Percentiles rank a stretch among this genome's conserved stretches.
Conservation (phyloP, 805 yeast genomes). For the Yamadazyma sp. region DNA sequence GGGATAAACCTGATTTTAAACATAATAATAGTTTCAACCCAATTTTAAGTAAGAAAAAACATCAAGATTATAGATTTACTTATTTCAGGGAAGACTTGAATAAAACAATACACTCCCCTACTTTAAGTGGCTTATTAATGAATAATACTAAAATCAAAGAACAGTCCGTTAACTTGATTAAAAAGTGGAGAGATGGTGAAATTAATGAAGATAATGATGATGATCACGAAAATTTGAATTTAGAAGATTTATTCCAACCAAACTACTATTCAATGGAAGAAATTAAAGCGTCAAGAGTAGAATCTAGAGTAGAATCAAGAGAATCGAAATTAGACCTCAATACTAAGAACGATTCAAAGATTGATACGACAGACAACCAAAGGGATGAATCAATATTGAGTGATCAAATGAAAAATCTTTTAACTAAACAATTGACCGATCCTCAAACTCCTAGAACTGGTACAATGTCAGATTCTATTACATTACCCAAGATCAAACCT, state of each 20-base stretch:
- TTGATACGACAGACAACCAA: too few relatives aligned
- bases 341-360: too few relatives aligned
- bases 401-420: constrained; percentile 5
- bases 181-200: constrained; percentile 15
- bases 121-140: constrained; percentile 69
- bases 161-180: constrained; percentile 8
- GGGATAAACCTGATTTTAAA: constrained; percentile 29
- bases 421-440: not conserved
- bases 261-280: constrained; percentile 14
- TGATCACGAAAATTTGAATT: constrained; percentile 6
- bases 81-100: constrained; percentile 88
- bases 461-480: constrained; percentile 7
- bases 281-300: not conserved
- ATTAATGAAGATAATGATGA: constrained; percentile 6
- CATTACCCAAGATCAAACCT: constrained; percentile 19
- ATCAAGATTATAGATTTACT: constrained; percentile 63
- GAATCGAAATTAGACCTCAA: not conserved
- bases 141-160: constrained; percentile 8
- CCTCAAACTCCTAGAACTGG: constrained; percentile 9
- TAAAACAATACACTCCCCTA: constrained; percentile 87
- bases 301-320: not conserved
- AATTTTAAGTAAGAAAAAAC: constrained; percentile 19
- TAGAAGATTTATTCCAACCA: constrained; percentile 27
- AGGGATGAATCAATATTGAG: too few relatives aligned
- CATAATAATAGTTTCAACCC: constrained; percentile 45